These are phyloP conservation scores for Phanerochaete sordida DNA, from an alignment of 768 basidiomycete genomes.

Conservation along the genomic window DNA sequence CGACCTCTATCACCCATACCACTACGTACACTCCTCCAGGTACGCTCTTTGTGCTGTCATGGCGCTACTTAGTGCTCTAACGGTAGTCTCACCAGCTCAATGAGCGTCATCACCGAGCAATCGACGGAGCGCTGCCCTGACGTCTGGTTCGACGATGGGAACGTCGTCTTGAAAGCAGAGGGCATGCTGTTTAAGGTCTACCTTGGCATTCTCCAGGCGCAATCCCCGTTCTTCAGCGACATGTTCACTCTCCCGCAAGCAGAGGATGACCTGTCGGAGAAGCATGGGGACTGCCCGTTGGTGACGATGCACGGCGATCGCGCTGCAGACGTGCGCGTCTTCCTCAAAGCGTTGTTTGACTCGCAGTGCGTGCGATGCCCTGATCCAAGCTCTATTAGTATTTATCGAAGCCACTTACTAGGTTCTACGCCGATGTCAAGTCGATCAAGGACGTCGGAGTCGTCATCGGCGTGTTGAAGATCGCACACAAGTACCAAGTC, in stretches of 20 bases:
- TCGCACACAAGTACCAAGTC: constrained; percentile 1
- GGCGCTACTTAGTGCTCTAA: not conserved
- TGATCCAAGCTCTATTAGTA: not conserved
- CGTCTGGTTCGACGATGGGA: constrained; percentile 28
- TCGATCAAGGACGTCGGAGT: constrained; percentile 2
- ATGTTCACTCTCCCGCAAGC: constrained; percentile 8
- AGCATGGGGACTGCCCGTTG: constrained; percentile 1
- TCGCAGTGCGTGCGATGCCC: not conserved
- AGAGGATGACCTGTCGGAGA: not conserved
- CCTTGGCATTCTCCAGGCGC: constrained; percentile 19
- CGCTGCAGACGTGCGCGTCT: not conserved
- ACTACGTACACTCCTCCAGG: too few species aligned
- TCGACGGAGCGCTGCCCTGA: constrained; percentile 1
- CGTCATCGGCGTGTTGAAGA: not conserved
- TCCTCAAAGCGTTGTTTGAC: constrained; percentile 4
- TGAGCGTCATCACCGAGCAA: not conserved
- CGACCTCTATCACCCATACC: too few species aligned
- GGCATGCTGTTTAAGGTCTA: constrained; percentile 24
- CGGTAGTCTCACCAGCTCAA: not conserved
- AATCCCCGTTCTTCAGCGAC: constrained; percentile 18
- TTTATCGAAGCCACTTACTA: not conserved
- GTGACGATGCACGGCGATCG: not conserved
- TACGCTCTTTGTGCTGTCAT: too few species aligned
- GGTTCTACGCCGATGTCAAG: constrained; percentile 9
- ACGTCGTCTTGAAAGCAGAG: constrained; percentile 22